Evolutionary conservation across 768 basidiomycete genomes (phyloP).

Genomic region (Lentinula raphanica): DNA sequence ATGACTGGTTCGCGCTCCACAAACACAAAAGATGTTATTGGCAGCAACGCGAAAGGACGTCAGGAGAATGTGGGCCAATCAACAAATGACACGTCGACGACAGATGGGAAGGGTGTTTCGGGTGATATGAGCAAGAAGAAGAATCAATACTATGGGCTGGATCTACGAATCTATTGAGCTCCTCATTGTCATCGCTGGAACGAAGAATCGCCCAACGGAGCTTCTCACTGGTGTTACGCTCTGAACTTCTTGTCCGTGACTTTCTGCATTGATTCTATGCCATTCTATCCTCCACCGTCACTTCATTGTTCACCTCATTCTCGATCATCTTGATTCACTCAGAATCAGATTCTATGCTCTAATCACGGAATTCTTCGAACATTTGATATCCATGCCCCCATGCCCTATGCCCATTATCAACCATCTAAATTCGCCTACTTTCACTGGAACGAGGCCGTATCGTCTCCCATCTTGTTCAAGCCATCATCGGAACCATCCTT

Average conservation of each 20-base stretch:
- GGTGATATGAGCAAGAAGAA: background rate
- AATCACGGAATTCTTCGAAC: too few species aligned
- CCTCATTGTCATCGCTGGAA: background rate
- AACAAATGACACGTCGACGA: too few species aligned
- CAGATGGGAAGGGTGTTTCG: background rate
- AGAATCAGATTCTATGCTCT: too few species aligned
- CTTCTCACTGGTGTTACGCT: background rate
- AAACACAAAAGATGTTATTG: too few species aligned
- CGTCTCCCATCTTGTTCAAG: background rate
- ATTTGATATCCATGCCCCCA: too few species aligned
- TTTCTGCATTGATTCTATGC: too few species aligned
- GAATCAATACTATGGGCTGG: background rate
- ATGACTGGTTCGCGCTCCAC: background rate
- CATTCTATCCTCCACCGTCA: too few species aligned
- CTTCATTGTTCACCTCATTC: too few species aligned
- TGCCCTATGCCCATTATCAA: background rate
- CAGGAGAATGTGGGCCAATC: too few species aligned
- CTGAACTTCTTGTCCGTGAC: background rate
- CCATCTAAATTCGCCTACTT: background rate
- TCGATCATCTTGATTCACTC: too few species aligned
- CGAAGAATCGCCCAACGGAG: background rate
- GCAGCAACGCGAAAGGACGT: too few species aligned
- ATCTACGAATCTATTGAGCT: slow-evolving; percentile 3
- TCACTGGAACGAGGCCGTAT: background rate
- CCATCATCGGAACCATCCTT: background rate